Evolutionary conservation across 108 stramenopile species (phyloP), one percentile per base, ranked within the genome.

Genomic region (Nitzschia inconspicua): DNA sequence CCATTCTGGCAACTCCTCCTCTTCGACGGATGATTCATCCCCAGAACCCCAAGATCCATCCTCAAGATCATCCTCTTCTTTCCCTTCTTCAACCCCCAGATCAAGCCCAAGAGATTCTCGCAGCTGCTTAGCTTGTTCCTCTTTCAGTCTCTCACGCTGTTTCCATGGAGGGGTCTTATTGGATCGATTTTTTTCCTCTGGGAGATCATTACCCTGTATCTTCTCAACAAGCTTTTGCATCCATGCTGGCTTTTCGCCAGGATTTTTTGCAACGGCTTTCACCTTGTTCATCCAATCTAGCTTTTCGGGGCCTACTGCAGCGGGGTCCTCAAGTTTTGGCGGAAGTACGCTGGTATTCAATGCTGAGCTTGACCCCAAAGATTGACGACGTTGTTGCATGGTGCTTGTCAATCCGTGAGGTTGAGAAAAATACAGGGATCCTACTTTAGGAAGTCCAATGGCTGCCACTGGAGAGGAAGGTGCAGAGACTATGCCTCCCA

Each of bases 211-310:
- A 18, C 57, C 57, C 9, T 62, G 47, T 4, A 49, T 62, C 18
- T 28, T 13, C 6, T 47, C 31, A 11, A 34, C 35, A 11, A 62
- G 26, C 16, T 40, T 48, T 3, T 30, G 14, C 47, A 62, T 62
- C 60, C 60, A 62, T 10, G 47, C 48, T 5, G 60, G 60, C 28
- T 47, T 23, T 18, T 44, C 43, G 26, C 32, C 13, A 9, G 25
- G 47, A 35, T 36, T 49, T 24, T 62, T 19, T 20, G 47, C 47
- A 10, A 37, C 60, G 3, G 47, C 47, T 23, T 47, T 62, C 18
- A 49, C 60, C 34, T 62, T 62, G 28, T 49, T 36, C 47, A 62
- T 62, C 47, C 47, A 62, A 5, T 2, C 32, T 2, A 27, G 35
- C 20, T 48, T 62, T 18, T 49, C 47, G 6, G 60, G 60, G 14